Evolutionary conservation across 202 grass and related monocot species (phyloP).

Genomic region (Carex arenaria): DNA sequence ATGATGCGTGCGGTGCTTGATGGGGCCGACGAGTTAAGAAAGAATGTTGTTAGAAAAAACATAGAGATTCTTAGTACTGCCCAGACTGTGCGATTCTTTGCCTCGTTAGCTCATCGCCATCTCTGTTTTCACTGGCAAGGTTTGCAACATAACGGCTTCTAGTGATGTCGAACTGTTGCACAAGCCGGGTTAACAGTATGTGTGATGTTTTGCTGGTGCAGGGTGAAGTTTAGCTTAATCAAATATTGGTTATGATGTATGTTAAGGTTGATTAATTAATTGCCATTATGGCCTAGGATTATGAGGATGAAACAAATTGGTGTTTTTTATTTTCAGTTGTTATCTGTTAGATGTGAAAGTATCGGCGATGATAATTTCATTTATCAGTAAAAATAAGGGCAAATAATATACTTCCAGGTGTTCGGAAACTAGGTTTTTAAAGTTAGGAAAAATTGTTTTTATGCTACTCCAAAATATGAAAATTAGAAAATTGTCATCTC

Average conservation of each 20-base stretch:
- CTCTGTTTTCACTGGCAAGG: neutral
- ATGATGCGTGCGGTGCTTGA: conserved; percentile 1
- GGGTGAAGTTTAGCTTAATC: neutral
- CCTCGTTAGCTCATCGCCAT: neutral
- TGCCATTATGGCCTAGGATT: neutral
- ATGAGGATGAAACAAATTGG: neutral
- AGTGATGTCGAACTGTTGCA: neutral
- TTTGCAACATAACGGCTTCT: neutral
- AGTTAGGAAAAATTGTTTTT: too few relatives aligned
- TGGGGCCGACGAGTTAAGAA: neutral
- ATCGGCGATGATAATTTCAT: neutral
- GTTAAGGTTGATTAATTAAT: neutral
- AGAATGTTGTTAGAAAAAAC: neutral
- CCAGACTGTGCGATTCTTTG: neutral
- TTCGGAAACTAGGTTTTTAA: too few relatives aligned
- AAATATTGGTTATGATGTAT: neutral
- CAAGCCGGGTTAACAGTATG: neutral
- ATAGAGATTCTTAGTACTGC: conserved; percentile 6
- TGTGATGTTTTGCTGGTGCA: neutral
- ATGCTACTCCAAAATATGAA: too few relatives aligned
- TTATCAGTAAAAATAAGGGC: neutral
- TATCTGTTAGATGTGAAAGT: neutral
- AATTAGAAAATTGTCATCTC: too few relatives aligned
- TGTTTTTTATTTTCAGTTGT: neutral
- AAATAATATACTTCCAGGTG: neutral